A percentile compares a stretch with the other conserved stretches of the same genome.
phyloP scores from a whole-genome alignment of 2,329 filamentous ascomycete genomes.

The Ceratocystis lukuohia region DNA sequence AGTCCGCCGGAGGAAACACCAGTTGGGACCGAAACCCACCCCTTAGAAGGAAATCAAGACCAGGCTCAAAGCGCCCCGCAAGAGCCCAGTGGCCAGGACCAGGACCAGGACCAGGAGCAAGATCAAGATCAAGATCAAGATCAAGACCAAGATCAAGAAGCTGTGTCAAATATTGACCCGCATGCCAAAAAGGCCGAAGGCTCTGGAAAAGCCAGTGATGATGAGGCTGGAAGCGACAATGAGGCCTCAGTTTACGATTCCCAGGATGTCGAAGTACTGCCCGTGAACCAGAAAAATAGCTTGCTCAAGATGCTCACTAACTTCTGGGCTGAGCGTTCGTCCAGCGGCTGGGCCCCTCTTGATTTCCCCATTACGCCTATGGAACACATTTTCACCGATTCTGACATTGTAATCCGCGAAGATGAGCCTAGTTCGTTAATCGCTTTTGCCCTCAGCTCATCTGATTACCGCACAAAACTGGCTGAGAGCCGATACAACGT shows the following conservation, averaged over 20 bases:
- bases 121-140: neutral
- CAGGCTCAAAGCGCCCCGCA: slow-evolving; percentile 21
- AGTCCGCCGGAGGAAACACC: neutral
- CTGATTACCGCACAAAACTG: slow-evolving; percentile 75
- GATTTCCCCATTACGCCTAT: slow-evolving; percentile 81
- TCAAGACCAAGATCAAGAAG: slow-evolving; percentile 20
- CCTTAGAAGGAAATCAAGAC: slow-evolving; percentile 21
- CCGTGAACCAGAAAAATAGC: slow-evolving; percentile 84
- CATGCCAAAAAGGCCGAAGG: slow-evolving; percentile 25
- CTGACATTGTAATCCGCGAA: slow-evolving; percentile 90
- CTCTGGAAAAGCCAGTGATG: slow-evolving; percentile 50
- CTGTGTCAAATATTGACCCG: neutral
- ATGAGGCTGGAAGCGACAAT: slow-evolving; percentile 58
- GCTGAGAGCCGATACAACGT: slow-evolving; percentile 38
- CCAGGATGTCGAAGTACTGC: slow-evolving; percentile 48
- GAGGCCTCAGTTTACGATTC: slow-evolving; percentile 53
- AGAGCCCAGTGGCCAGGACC: slow-evolving; percentile 20
- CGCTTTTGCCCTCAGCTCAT: slow-evolving; percentile 76
- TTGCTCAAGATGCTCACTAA: slow-evolving; percentile 91
- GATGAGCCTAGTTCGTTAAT: slow-evolving; percentile 96
- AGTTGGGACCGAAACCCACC: slow-evolving; percentile 18
- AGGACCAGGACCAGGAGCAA: slow-evolving; percentile 11
- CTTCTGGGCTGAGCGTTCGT: slow-evolving; percentile 96
- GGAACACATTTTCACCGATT: slow-evolving; percentile 94
- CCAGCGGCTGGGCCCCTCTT: slow-evolving; percentile 81